A percentile compares a stretch with the other conserved stretches of the same genome.
Evolutionary conservation across 768 basidiomycete genomes (phyloP).

Genomic region (Mycena floridula): DNA sequence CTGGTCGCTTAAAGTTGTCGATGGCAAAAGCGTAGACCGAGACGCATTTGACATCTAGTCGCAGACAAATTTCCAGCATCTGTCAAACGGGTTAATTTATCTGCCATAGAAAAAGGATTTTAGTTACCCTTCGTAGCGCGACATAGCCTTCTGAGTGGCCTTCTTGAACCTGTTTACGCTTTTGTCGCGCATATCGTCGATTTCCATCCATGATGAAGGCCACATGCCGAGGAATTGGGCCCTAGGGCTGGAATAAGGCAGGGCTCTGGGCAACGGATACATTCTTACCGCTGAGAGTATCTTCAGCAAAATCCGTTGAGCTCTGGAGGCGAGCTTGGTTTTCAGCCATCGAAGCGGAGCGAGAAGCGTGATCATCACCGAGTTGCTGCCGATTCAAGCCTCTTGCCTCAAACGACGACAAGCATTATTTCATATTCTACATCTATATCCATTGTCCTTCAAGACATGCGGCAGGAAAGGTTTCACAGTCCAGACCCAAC

Average conservation of each 20-base stretch:
- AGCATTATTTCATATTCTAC: no score
- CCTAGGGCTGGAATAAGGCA: no score
- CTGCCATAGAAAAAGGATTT: background rate
- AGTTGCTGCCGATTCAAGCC: no score
- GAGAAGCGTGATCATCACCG: no score
- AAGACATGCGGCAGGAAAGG: slow-evolving; percentile 39
- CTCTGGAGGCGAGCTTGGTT: slow-evolving; percentile 24
- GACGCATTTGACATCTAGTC: slow-evolving; percentile 75
- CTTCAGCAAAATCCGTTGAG: slow-evolving; percentile 47
- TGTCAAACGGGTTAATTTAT: slow-evolving; percentile 24
- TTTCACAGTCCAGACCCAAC: slow-evolving; percentile 29
- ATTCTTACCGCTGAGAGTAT: slow-evolving; percentile 66
- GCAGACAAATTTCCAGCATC: slow-evolving; percentile 82
- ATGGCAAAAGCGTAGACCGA: slow-evolving; percentile 98
- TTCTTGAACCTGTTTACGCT: slow-evolving; percentile 57
- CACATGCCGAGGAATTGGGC: slow-evolving; percentile 85
- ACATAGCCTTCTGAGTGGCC: slow-evolving; percentile 86
- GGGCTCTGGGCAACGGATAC: no score
- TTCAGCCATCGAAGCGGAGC: slow-evolving; percentile 17
- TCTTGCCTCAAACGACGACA: no score
- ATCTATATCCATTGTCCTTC: slow-evolving; percentile 53
- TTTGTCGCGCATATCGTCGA: slow-evolving; percentile 75
- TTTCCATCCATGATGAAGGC: slow-evolving; percentile 99
- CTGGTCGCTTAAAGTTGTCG: slow-evolving; percentile 89
- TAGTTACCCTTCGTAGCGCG: slow-evolving; percentile 63